Base-by-base conservation (phyloP, 1,284 basidiomycete species). In the Cutaneotrichosporon sp. region DNA sequence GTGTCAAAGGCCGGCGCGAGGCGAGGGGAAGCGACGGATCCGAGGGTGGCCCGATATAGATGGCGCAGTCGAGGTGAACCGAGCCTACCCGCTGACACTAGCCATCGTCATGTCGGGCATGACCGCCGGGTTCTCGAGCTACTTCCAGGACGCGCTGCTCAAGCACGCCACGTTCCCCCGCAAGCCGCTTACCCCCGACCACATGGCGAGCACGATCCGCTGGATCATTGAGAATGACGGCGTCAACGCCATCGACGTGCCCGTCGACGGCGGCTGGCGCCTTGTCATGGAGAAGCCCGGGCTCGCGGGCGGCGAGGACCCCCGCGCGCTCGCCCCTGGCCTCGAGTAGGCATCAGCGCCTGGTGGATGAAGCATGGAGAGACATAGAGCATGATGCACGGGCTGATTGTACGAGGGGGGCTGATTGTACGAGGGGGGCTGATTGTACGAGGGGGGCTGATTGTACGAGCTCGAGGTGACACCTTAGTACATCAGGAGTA, bases 141-240 rank as follows among this genome's bases (percentile, higher is more conserved):
- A 70, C 66, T 74, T 74, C 58, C 38, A 65, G 50, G 70, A 72
- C 31, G 72, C 75, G 42, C 68, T 78, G 34, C 58, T 68, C 18
- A 67, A 68, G 42, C 64, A 69, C 43, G 76, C 76, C 25, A 73
- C 74, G 22, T 78, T 78, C 71, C 76, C 76, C 20, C 69, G 74
- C 18, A 59, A 65, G 9, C 73, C 72, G 4, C 66, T 74, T 16
- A 65, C 69, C 14, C 65, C 69, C 24, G 68, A 70, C 42, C 73
- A 78, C 59, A 71, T 76, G 59, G 68, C 69, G 2, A 63, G 63
- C 20, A 72, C 69, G 6, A 58, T 73, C 42, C 49, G 70, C 27
- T 72, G 68, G 64, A 69, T 78, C 47, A 76, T 78, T 51, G 72
- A 76, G 58, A 73, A 74, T 59, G 59, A 65, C 22, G 71, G 72